phyloP scores from a whole-genome alignment of 495 filamentous ascomycete species.

The Aspergillus affinis region DNA sequence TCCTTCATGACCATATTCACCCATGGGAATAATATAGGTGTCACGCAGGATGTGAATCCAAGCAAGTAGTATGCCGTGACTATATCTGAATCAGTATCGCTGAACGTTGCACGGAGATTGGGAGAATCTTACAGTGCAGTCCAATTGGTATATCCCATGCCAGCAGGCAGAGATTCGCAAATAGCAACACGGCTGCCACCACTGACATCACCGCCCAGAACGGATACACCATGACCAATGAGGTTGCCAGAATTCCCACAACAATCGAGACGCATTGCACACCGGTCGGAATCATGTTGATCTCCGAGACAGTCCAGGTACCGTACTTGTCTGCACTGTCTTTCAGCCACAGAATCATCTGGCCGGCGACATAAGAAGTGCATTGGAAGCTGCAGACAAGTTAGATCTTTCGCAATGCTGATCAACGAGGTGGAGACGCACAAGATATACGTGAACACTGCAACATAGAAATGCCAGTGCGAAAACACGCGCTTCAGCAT shows the following conservation, averaged over 20 bases:
- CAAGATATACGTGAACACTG: slow-evolving; percentile 18
- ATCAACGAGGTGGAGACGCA: not conserved
- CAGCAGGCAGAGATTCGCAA: slow-evolving; percentile 20
- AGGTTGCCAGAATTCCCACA: slow-evolving; percentile 17
- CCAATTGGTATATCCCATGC: slow-evolving; percentile 22
- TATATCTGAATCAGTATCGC: not conserved
- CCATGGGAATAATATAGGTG: slow-evolving; percentile 22
- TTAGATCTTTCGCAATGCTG: not conserved
- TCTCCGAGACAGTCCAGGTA: slow-evolving; percentile 20
- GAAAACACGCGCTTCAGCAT: slow-evolving; percentile 21
- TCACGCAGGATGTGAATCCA: slow-evolving; percentile 21
- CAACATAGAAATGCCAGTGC: slow-evolving; percentile 23
- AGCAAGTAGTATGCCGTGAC: slow-evolving; percentile 23
- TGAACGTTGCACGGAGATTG: no score
- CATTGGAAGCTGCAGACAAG: slow-evolving; percentile 17
- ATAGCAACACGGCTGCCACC: slow-evolving; percentile 17
- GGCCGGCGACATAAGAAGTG: slow-evolving; percentile 18
- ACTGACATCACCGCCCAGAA: slow-evolving; percentile 22
- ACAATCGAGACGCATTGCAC: slow-evolving; percentile 20
- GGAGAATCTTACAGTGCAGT: slow-evolving; percentile 12
- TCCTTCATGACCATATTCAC: slow-evolving; percentile 22
- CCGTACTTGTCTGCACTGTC: slow-evolving; percentile 11
- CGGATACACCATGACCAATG: slow-evolving; percentile 22
- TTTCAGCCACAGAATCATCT: slow-evolving; percentile 27
- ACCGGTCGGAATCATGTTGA: slow-evolving; percentile 25